A percentile compares a stretch with the other conserved stretches of the same genome.
Evolutionary conservation across 2,329 filamentous ascomycete species (phyloP).

Genomic region (Fusarium equiseti): DNA sequence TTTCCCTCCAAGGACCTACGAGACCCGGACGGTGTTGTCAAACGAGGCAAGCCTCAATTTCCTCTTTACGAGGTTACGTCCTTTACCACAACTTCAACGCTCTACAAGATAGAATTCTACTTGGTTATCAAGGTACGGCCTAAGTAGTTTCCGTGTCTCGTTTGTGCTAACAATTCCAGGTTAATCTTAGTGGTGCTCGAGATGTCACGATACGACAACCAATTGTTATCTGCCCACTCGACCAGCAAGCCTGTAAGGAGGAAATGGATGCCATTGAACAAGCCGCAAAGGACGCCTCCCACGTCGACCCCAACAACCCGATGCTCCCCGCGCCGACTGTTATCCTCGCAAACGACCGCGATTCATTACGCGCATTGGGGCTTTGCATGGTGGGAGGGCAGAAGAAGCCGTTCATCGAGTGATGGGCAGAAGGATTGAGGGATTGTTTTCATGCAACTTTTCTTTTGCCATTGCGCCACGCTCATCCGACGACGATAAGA

Average conservation of each 20-base stretch:
- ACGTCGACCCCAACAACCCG: constrained; percentile 88
- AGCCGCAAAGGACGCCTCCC: constrained; percentile 90
- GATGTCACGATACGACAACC: constrained; percentile 91
- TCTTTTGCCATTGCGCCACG: constrained; percentile 22
- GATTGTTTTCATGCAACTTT: constrained; percentile 31
- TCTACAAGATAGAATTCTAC: constrained; percentile 99
- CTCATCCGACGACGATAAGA: constrained; percentile 20
- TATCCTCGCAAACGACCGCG: constrained; percentile 79
- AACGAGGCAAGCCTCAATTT: constrained; percentile 86
- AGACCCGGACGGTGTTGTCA: constrained; percentile 88
- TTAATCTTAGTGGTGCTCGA: constrained; percentile 85
- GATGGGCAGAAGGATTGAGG: constrained; percentile 28
- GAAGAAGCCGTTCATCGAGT: constrained; percentile 76
- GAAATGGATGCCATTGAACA: constrained; percentile 99
- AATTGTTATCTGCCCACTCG: constrained; percentile 95
- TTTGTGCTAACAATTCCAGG: constrained; percentile 65
- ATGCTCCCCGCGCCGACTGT: constrained; percentile 91
- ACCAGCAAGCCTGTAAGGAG: constrained; percentile 95
- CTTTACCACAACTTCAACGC: constrained; percentile 91
- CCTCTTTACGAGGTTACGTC: constrained; percentile 89
- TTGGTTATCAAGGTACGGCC: constrained; percentile 85
- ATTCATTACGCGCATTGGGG: constrained; percentile 71
- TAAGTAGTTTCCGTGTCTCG: background rate
- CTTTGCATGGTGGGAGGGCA: constrained; percentile 73
- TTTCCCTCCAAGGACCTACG: constrained; percentile 91